phyloP scores from a whole-genome alignment of 2,329 filamentous ascomycete species.

The Penicillium sclerotiorum region DNA sequence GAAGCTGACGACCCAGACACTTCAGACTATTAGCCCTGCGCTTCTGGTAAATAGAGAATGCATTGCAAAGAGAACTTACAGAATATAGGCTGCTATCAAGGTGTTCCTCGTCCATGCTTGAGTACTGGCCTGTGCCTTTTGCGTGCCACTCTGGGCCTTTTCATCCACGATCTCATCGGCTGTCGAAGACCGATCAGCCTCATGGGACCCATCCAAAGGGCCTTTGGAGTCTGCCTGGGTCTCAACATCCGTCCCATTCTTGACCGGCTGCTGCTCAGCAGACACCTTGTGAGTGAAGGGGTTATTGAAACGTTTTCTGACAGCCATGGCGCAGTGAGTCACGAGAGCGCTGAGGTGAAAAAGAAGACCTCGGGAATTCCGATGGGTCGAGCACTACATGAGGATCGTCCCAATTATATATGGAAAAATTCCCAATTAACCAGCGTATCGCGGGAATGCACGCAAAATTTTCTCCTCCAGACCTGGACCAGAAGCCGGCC shows the following conservation, averaged over 20 bases:
- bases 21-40: constrained; percentile 3
- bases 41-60: constrained; percentile 1
- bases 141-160: constrained; percentile 17
- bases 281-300: constrained; percentile 3
- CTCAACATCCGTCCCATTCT: not conserved
- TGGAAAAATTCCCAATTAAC: not conserved
- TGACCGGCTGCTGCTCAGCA: not conserved
- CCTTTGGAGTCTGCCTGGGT: not conserved
- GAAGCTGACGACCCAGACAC: constrained; percentile 17
- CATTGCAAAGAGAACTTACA: constrained; percentile 1
- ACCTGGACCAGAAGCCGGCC: not conserved
- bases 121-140: constrained; percentile 11
- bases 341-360: not conserved
- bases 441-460: not conserved
- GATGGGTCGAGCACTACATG: not conserved
- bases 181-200: not conserved
- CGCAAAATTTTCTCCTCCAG: not conserved
- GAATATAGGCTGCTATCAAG: constrained; percentile 12
- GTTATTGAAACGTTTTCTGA: constrained; percentile 14
- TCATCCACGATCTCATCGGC: constrained; percentile 10
- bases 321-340: constrained; percentile 7
- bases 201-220: constrained; percentile 1
- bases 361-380: not conserved
- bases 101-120: constrained; percentile 14
- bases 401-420: not conserved